A percentile compares a stretch with the other conserved stretches of the same genome.
phyloP scores from a whole-genome alignment of 768 basidiomycete genomes.

The Clathrus columnatus region DNA sequence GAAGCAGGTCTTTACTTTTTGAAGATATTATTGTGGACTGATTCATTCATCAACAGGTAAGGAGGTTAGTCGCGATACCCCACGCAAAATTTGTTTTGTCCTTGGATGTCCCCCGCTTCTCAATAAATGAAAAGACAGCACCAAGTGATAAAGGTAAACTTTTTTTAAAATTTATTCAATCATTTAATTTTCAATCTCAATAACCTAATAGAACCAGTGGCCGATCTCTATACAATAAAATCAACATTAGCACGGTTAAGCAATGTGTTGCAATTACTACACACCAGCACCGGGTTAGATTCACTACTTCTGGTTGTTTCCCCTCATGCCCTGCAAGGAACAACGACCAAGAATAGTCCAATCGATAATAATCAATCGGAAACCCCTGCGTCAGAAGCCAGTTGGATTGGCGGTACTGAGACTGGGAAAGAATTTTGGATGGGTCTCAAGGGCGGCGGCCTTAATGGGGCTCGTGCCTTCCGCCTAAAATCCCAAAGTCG shows the following conservation, averaged over 20 bases:
- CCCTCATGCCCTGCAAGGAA: slow-evolving; percentile 20
- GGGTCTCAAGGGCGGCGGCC: slow-evolving; percentile 48
- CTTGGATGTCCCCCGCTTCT: not conserved
- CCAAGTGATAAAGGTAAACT: not conserved
- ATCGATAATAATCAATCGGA: not conserved
- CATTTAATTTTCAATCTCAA: not conserved
- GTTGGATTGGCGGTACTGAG: slow-evolving; percentile 57
- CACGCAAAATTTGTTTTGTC: slow-evolving; percentile 50
- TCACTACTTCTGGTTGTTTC: slow-evolving; percentile 57
- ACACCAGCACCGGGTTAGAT: slow-evolving; percentile 41
- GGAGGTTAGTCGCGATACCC: slow-evolving; percentile 51
- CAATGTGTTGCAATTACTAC: slow-evolving; percentile 43
- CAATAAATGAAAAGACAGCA: not conserved
- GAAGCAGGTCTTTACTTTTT: slow-evolving; percentile 34
- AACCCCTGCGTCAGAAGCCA: slow-evolving; percentile 33
- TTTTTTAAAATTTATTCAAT: not conserved
- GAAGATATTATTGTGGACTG: slow-evolving; percentile 17
- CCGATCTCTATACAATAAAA: not conserved
- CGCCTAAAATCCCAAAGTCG: slow-evolving; percentile 21
- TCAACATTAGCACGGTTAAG: slow-evolving; percentile 4
- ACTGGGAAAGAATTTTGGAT: slow-evolving; percentile 61
- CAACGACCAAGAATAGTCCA: too few species aligned
- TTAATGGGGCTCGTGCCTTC: slow-evolving; percentile 48
- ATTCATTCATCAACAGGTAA: slow-evolving; percentile 31
- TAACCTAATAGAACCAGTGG: not conserved